Evolutionary conservation across 371 early-diverging fungal genomes (phyloP).

Genomic region (Smittium mucronatum): DNA sequence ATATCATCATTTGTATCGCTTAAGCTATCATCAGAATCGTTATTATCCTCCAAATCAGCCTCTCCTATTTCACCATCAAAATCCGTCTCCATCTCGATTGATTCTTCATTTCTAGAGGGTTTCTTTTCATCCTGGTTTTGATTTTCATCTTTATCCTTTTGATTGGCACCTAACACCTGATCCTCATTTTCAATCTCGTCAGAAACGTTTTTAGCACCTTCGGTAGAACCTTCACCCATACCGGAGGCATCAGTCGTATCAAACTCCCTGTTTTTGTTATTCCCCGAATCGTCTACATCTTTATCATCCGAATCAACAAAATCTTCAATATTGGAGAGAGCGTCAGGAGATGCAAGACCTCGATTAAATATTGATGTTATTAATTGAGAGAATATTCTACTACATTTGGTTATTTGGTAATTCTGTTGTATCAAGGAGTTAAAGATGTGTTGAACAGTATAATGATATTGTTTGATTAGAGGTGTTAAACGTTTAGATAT

Average conservation of each 20-base stretch:
- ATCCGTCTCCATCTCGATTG: conserved; percentile 93
- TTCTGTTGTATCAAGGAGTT: conserved; percentile 39
- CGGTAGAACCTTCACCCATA: conserved; percentile 92
- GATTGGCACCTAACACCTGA: conserved; percentile 71
- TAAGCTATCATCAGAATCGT: conserved; percentile 49
- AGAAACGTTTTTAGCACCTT: conserved; percentile 88
- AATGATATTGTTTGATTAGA: conserved; percentile 10
- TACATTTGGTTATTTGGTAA: conserved; percentile 49
- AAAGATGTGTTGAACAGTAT: conserved; percentile 9
- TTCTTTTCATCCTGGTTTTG: conserved; percentile 30
- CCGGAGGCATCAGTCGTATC: conserved; percentile 39
- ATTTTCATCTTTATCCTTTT: conserved; percentile 50
- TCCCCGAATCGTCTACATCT: conserved; percentile 42
- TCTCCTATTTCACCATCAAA: conserved; percentile 90
- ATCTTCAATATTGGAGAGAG: neutral
- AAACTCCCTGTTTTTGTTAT: conserved; percentile 26
- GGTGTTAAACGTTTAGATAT: neutral
- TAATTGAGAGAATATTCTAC: conserved; percentile 52
- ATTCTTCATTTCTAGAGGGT: conserved; percentile 62
- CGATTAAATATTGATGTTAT: conserved; percentile 59
- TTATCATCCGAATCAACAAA: conserved; percentile 35
- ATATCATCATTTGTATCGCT: conserved; percentile 40
- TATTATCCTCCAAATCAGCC: conserved; percentile 47
- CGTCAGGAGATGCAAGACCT: conserved; percentile 56
- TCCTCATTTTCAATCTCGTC: conserved; percentile 94